These are phyloP conservation scores for Camelina hispida DNA, from an alignment of 345 rosid species.

Conservation along the genomic window DNA sequence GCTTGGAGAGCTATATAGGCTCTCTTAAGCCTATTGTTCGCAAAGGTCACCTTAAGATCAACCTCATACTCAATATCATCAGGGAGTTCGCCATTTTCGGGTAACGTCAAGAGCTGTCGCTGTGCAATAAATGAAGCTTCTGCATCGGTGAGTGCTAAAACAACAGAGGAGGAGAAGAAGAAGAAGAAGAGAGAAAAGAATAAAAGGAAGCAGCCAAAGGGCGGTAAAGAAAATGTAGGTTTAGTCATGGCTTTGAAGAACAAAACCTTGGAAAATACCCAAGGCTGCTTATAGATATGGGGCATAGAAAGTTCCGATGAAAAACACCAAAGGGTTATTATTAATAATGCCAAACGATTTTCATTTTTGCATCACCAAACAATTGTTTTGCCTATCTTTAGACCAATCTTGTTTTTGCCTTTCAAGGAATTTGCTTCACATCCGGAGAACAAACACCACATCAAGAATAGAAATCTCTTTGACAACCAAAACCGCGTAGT, in stretches of 20 bases:
- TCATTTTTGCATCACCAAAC: conserved; percentile 34
- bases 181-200: conserved; percentile 38
- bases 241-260: conserved; percentile 48
- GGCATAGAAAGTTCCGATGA: conserved; percentile 37
- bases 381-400: conserved; percentile 28
- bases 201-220: conserved; percentile 63
- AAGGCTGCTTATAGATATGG: conserved; percentile 70
- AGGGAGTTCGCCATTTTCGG: conserved; percentile 49
- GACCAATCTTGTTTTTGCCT: conserved; percentile 14
- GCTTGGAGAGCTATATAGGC: conserved; percentile 81
- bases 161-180: conserved; percentile 36
- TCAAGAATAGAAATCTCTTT: conserved; percentile 26
- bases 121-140: conserved; percentile 64
- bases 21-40: conserved; percentile 59
- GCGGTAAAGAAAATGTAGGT: conserved; percentile 39
- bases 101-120: conserved; percentile 67
- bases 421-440: conserved; percentile 31
- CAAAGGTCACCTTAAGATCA: conserved; percentile 51
- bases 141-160: conserved; percentile 54
- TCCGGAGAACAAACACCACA: conserved; percentile 17
- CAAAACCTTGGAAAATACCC: conserved; percentile 66
- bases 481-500: conserved; percentile 18
- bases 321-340: conserved; percentile 22
- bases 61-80: conserved; percentile 44
- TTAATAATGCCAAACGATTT: conserved; percentile 36